Conservation (phyloP, 345 rosid genomes). For the Rubroshorea leprosula region DNA sequence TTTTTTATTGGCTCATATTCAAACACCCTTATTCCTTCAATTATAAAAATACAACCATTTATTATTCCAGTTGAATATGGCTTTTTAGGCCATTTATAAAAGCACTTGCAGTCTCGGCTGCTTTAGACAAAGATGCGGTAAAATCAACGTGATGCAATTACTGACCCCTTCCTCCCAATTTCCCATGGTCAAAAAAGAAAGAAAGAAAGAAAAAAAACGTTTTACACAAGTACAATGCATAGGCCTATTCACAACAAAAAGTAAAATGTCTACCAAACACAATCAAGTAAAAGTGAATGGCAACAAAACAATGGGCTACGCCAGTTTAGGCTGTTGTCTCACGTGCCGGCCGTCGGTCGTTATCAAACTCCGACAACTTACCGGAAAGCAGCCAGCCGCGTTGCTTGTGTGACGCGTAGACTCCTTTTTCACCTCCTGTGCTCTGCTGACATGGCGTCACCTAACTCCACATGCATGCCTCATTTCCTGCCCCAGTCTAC, state of each 20-base stretch:
- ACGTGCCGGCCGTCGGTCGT: slow-evolving; percentile 33
- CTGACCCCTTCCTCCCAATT: no score
- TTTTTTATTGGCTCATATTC: no score
- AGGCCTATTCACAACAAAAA: background rate
- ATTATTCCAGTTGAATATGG: no score
- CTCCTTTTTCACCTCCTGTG: background rate
- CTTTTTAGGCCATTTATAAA: no score
- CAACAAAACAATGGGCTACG: background rate
- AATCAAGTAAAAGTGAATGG: no score
- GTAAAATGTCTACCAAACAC: background rate
- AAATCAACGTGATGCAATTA: no score
- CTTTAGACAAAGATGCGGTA: no score
- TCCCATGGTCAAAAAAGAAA: no score
- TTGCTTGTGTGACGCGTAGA: slow-evolving; percentile 31
- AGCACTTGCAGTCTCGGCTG: no score
- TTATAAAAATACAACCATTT: no score
- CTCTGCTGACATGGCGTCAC: slow-evolving; percentile 55
- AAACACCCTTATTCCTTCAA: no score
- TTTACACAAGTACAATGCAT: background rate
- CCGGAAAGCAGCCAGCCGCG: slow-evolving; percentile 39
- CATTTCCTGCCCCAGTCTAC: slow-evolving; percentile 42
- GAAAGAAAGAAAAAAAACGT: no score
- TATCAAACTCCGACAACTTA: slow-evolving; percentile 31
- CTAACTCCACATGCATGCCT: slow-evolving; percentile 75
- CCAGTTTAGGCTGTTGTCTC: slow-evolving; percentile 20